Evolutionary conservation across 768 basidiomycete genomes (phyloP), one percentile per base, ranked within the genome.

Genomic region (Dentipellis fragilis): DNA sequence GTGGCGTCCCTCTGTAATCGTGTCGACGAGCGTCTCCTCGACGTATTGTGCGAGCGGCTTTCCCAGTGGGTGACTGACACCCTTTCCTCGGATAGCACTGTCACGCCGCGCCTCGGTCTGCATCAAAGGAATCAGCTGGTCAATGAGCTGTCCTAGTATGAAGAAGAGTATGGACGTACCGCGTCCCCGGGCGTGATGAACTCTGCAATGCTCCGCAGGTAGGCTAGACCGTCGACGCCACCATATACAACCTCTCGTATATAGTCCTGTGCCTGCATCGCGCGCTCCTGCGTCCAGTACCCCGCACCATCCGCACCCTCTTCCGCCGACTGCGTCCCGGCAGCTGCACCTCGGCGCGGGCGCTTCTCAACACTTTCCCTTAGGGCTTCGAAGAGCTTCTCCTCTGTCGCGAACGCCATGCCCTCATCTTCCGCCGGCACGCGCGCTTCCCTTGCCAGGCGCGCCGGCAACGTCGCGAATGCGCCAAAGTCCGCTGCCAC

Each of bases 181-280:
- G 19, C 10, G n/a, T 54, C 55, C 40, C 46, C 54, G 21, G 71
- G 64, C 4, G 71, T 65, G 35, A 84, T 73, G 59, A 90, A 91
- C 67, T 87, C 84, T 22, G 87, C 87, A 54, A 91, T 62, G 65
- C 89, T 90, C 57, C 84, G 74, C 52, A 84, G 77, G 65, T 90
- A 90, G 5, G 88, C 88, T 23, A 82, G 68, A 1, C 89, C 88
- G 55, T 88, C 86, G 0, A 81, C 74, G 48, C 89, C 87, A 0
- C 89, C 88, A 64, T 89, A 90, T 0, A 90, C 87, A n/a, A 88
- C 64, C 64, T 89, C 85, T 17, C 77, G 69, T 16, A 90, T 48
- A 62, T 84, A 87, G n/a, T 74, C 75, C 68, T 87, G 84, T 1
- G 78, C 85, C 21, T 77, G 74, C n/a, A 67, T 66, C 11, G 78